Evolutionary conservation across 2,329 filamentous ascomycete genomes (phyloP).

Genomic region (Penicillium vulpinum): DNA sequence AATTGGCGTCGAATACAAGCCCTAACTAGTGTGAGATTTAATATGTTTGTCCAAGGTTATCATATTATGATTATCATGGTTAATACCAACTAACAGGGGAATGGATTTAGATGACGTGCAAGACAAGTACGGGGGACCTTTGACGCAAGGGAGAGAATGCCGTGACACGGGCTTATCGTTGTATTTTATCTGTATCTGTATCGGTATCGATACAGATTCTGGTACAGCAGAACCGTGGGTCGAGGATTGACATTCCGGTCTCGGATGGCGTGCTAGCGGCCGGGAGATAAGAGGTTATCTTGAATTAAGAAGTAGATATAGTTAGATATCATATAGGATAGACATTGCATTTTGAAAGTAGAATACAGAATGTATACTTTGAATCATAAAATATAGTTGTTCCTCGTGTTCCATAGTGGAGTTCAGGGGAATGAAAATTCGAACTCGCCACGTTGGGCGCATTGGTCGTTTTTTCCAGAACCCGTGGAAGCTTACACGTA

Average conservation of each 20-base stretch:
- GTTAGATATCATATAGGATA: background rate
- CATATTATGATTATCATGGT: no score
- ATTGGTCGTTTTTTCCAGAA: slow-evolving; percentile 4
- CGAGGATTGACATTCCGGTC: slow-evolving; percentile 22
- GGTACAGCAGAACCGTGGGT: slow-evolving; percentile 23
- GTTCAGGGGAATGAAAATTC: slow-evolving; percentile 8
- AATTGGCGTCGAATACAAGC: background rate
- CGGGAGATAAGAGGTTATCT: slow-evolving; percentile 10
- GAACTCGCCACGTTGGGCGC: slow-evolving; percentile 11
- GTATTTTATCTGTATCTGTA: background rate
- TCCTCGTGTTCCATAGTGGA: slow-evolving; percentile 3
- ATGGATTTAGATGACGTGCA: slow-evolving; percentile 18
- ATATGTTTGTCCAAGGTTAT: background rate
- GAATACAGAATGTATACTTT: background rate
- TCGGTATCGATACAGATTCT: no score
- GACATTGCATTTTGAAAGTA: no score
- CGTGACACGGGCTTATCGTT: slow-evolving; percentile 2
- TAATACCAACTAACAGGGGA: slow-evolving; percentile 4
- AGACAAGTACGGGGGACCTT: slow-evolving; percentile 5
- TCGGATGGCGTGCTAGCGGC: slow-evolving; percentile 24
- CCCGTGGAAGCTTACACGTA: slow-evolving; percentile 10
- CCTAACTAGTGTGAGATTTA: background rate
- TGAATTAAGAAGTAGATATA: background rate
- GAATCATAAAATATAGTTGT: background rate
- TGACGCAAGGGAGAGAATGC: slow-evolving; percentile 19